Base-by-base conservation (phyloP, 352 stramenopile species). In the Sclerospora graminicola region DNA sequence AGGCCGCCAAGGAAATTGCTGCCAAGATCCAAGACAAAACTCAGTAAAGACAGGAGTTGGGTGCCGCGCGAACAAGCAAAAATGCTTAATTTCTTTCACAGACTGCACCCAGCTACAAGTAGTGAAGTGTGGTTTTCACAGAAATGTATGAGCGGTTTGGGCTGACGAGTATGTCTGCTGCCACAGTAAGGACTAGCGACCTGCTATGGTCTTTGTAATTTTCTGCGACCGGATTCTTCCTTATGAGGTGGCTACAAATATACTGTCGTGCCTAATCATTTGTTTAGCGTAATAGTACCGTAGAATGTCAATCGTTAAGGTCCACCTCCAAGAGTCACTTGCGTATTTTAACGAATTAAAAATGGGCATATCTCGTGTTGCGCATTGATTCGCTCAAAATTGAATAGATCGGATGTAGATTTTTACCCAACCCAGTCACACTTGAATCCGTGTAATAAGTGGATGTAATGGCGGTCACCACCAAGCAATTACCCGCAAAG, bases 401-500 rank as follows among this genome's bases (percentile, higher is more conserved):
- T 1, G 2, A 0, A 8, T 45, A 23, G 38, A 59, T 59, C 33
- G 9, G 24, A 7, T 8, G 8, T 38, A 1, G 13, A 3, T 28
- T 58, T 53, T 58, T 53, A 45, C 30, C 50, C 49, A 54, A 59
- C 47, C 46, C 18, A 16, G 23, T 33, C 19, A 8, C 37, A 56
- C 20, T 56, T 33, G 41, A 52, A 53, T 53, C 24, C 41, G n/a
- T 23, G 23, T 33, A 55, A 53, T 53, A 26, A 42, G n/a, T 23
- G 23, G 36, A 55, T 42, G 42, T 35, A n/a, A 77, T 78, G 69
- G 62, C 60, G 57, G 48, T 60, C 9, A 73, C 39, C 46, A 78
- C 62, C 45, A 84, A 80, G 60, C 73, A 80, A 42, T 55, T 96
- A 56, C 79, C 84, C 6, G 94, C 95, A 45, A 97, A 97, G 66